Conservation (phyloP, 2,329 filamentous ascomycete genomes). For the Fusarium pilosicola region DNA sequence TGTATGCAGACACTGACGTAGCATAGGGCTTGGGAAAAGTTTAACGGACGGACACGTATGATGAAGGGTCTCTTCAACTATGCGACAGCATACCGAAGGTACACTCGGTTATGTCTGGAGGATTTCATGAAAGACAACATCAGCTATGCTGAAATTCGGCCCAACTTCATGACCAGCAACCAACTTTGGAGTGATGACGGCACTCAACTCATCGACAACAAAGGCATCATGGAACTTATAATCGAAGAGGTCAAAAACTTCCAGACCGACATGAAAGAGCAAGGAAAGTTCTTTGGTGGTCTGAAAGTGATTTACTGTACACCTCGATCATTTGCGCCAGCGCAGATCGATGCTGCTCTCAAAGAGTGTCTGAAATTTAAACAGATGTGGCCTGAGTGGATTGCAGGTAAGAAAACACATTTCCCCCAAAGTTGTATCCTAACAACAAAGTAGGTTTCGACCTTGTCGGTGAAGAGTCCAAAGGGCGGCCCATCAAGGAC, state of each 20-base stretch:
- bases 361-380: slow-evolving; percentile 72
- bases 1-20: slow-evolving; percentile 5
- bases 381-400: slow-evolving; percentile 63
- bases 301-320: slow-evolving; percentile 79
- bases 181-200: slow-evolving; percentile 70
- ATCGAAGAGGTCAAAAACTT: slow-evolving; percentile 64
- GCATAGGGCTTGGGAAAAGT: slow-evolving; percentile 66
- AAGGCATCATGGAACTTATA: slow-evolving; percentile 69
- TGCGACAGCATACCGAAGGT: slow-evolving; percentile 68
- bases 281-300: slow-evolving; percentile 63
- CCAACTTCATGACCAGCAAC: slow-evolving; percentile 74
- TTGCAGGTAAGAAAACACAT: slow-evolving; percentile 64
- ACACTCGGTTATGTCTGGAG: slow-evolving; percentile 68
- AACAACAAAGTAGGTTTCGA: slow-evolving; percentile 65
- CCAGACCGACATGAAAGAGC: slow-evolving; percentile 44
- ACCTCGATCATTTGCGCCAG: slow-evolving; percentile 66
- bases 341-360: slow-evolving; percentile 62
- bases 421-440: background rate
- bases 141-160: slow-evolving; percentile 76
- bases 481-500: slow-evolving; percentile 66
- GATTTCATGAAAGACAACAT: slow-evolving; percentile 73
- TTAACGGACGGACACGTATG: slow-evolving; percentile 75
- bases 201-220: slow-evolving; percentile 60
- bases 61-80: slow-evolving; percentile 80
- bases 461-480: slow-evolving; percentile 74